Percentiles rank a stretch among this genome's conserved stretches.
Evolutionary conservation across 108 stramenopile genomes (phyloP).

Genomic region (Mediolabrus comicus): DNA sequence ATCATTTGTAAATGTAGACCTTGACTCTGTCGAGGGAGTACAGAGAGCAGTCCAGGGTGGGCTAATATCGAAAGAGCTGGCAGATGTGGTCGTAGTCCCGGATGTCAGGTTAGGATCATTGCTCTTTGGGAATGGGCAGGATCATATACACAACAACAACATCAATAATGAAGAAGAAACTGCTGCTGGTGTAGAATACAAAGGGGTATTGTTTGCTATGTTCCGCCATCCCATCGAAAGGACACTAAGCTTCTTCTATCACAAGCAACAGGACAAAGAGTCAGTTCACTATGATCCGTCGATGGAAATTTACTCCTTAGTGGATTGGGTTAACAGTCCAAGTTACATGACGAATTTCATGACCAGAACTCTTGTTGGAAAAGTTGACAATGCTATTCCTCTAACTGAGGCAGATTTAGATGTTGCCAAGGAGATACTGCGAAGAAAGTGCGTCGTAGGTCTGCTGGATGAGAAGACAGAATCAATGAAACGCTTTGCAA

Average conservation of each 20-base stretch:
- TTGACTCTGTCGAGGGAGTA: slow-evolving; percentile 33
- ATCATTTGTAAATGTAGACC: slow-evolving; percentile 41
- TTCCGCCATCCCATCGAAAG: slow-evolving; percentile 50
- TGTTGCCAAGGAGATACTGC: slow-evolving; percentile 52
- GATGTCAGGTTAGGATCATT: slow-evolving; percentile 31
- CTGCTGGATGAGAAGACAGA: slow-evolving; percentile 40
- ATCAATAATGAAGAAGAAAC: slow-evolving; percentile 8
- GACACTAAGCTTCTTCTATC: slow-evolving; percentile 29
- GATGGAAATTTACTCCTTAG: slow-evolving; percentile 28
- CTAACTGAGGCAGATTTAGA: slow-evolving; percentile 29
- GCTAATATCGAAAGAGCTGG: slow-evolving; percentile 19
- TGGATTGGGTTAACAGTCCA: slow-evolving; percentile 27
- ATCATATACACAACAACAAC: neutral
- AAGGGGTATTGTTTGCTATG: slow-evolving; percentile 37
- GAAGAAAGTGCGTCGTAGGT: slow-evolving; percentile 45
- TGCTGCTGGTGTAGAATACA: slow-evolving; percentile 9
- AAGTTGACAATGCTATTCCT: slow-evolving; percentile 20
- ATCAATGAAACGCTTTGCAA: slow-evolving; percentile 42
- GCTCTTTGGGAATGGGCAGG: slow-evolving; percentile 11
- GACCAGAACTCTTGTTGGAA: slow-evolving; percentile 40
- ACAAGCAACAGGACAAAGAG: slow-evolving; percentile 18
- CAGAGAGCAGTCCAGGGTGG: slow-evolving; percentile 23
- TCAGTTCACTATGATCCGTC: slow-evolving; percentile 38
- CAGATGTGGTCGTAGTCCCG: slow-evolving; percentile 31
- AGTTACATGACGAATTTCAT: slow-evolving; percentile 36